These are phyloP conservation scores for Aspergillus nanangensis DNA, from an alignment of 495 filamentous ascomycete genomes.

Conservation along the genomic window DNA sequence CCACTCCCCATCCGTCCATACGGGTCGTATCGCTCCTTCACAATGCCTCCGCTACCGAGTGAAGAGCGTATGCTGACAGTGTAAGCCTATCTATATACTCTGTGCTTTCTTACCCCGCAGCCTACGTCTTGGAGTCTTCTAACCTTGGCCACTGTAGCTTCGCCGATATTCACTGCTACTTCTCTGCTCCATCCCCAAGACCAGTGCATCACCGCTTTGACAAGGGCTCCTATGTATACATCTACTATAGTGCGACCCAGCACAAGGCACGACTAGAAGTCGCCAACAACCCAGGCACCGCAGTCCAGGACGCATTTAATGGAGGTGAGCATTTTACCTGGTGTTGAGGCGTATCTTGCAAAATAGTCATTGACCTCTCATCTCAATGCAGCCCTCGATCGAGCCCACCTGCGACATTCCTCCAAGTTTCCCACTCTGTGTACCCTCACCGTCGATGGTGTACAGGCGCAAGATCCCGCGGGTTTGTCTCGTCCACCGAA, in stretches of 20 bases:
- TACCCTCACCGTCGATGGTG: constrained; percentile 67
- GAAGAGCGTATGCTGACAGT: constrained; percentile 76
- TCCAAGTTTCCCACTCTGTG: constrained; percentile 74
- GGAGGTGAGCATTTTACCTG: constrained; percentile 52
- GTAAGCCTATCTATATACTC: constrained; percentile 49
- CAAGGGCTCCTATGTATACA: constrained; percentile 82
- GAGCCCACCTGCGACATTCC: constrained; percentile 63
- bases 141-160: constrained; percentile 70
- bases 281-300: constrained; percentile 79
- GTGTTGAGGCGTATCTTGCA: not conserved
- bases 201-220: constrained; percentile 84
- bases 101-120: constrained; percentile 28
- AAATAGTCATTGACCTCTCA: not conserved
- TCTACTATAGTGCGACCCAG: constrained; percentile 70
- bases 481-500: constrained; percentile 29
- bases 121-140: too few relatives aligned
- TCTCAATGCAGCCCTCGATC: constrained; percentile 53
- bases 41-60: constrained; percentile 72
- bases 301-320: constrained; percentile 86
- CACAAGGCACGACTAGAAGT: constrained; percentile 72
- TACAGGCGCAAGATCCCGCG: constrained; percentile 21
- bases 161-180: constrained; percentile 87
- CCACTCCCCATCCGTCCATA: not conserved
- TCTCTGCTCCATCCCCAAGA: constrained; percentile 62
- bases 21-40: constrained; percentile 3